phyloP scores from a whole-genome alignment of 179 eudicot species.

The Silene coronaria region DNA sequence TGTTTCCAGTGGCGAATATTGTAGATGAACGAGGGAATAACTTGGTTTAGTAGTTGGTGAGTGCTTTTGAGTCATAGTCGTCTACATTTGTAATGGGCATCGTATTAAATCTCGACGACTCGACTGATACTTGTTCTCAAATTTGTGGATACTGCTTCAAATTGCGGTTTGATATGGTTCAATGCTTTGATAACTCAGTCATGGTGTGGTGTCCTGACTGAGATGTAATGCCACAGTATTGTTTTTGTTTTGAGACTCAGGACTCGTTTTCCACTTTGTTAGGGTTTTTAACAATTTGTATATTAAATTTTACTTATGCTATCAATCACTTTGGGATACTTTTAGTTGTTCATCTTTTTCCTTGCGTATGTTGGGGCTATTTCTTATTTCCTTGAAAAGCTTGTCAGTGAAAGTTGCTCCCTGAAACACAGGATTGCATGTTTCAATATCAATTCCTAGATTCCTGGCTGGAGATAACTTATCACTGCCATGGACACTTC shows the following conservation, averaged over 20 bases:
- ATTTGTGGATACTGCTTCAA: background rate
- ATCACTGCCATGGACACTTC: constrained; percentile 39
- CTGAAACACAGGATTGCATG: constrained; percentile 21
- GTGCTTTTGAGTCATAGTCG: background rate
- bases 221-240: background rate
- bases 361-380: background rate
- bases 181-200: background rate
- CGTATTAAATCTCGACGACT: background rate
- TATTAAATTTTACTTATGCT: background rate
- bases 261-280: background rate
- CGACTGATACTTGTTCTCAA: background rate
- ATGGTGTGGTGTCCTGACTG: background rate
- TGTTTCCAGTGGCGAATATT: background rate
- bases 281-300: background rate
- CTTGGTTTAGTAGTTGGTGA: background rate
- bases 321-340: background rate
- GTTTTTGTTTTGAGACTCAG: background rate
- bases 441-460: constrained; percentile 28
- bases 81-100: background rate
- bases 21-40: background rate
- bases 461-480: constrained; percentile 34
- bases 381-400: background rate
- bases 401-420: background rate
- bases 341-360: background rate
- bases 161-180: background rate